A percentile compares a stretch with the other conserved stretches of the same genome.
These are phyloP conservation scores for Arthromyces matolae DNA, from an alignment of 768 basidiomycete genomes.

Conservation along the genomic window DNA sequence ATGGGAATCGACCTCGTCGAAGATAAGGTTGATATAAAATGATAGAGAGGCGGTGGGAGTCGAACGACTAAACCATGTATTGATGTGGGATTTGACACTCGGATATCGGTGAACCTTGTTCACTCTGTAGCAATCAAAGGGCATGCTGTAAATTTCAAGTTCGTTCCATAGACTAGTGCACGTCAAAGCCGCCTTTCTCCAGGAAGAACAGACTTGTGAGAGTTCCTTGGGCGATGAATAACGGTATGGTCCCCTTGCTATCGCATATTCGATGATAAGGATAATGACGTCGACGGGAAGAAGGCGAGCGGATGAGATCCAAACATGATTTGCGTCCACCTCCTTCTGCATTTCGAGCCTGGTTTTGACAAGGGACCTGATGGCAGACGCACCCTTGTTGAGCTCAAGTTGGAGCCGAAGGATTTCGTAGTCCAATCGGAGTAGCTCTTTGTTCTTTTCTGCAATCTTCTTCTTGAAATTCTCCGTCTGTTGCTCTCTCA, in stretches of 20 bases:
- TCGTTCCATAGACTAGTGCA: background rate
- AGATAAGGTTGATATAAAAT: too few species aligned
- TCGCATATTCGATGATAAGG: background rate
- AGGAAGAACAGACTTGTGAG: background rate
- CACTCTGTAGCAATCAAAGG: too few species aligned
- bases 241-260: background rate
- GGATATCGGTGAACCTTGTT: too few species aligned
- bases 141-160: background rate
- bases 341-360: background rate
- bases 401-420: constrained; percentile 3
- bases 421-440: background rate
- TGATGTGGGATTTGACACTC: too few species aligned
- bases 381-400: background rate
- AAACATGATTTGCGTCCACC: background rate
- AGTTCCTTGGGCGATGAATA: background rate
- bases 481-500: background rate
- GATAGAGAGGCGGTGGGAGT: too few species aligned
- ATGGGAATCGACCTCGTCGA: too few species aligned
- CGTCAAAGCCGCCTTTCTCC: background rate
- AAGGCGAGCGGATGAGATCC: background rate
- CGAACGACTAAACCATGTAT: too few species aligned
- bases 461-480: background rate
- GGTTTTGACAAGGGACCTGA: background rate
- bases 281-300: constrained; percentile 1
- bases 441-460: background rate